A percentile compares a stretch with the other conserved stretches of the same genome.
phyloP scores from a whole-genome alignment of 495 filamentous ascomycete genomes.

The Halenospora varia region DNA sequence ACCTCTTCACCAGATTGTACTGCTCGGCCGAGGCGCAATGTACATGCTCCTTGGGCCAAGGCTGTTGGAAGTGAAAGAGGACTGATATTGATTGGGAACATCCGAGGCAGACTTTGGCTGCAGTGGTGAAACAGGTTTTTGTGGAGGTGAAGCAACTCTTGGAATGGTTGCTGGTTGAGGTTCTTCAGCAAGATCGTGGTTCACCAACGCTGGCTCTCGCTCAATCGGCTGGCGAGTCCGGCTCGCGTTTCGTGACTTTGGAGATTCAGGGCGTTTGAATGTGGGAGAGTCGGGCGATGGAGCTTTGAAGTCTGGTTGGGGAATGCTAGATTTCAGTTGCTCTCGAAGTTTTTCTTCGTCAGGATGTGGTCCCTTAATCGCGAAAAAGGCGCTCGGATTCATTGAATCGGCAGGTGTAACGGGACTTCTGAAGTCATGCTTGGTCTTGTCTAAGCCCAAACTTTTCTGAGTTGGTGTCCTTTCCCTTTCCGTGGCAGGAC shows the following conservation, averaged over 20 bases:
- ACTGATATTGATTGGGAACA: conserved; percentile 3
- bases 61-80: conserved; percentile 1
- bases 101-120: conserved; percentile 2
- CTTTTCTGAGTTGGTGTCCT: no score
- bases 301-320: neutral
- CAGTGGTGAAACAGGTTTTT: neutral
- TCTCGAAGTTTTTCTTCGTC: no score
- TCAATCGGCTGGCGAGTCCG: conserved; percentile 1
- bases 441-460: no score
- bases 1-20: conserved; percentile 11
- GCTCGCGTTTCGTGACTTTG: conserved; percentile 13
- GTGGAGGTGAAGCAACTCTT: neutral
- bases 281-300: neutral
- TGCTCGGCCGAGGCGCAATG: conserved; percentile 1
- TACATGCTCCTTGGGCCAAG: conserved; percentile 11
- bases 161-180: no score
- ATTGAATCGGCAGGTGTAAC: no score
- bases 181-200: no score
- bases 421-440: no score
- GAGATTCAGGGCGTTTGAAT: neutral
- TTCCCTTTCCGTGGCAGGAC: no score
- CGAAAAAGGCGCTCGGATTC: no score
- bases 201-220: neutral
- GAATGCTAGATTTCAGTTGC: neutral
- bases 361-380: no score